Base-by-base conservation (phyloP, 106 monocot genomes). In the Platanthera zijinensis region DNA sequence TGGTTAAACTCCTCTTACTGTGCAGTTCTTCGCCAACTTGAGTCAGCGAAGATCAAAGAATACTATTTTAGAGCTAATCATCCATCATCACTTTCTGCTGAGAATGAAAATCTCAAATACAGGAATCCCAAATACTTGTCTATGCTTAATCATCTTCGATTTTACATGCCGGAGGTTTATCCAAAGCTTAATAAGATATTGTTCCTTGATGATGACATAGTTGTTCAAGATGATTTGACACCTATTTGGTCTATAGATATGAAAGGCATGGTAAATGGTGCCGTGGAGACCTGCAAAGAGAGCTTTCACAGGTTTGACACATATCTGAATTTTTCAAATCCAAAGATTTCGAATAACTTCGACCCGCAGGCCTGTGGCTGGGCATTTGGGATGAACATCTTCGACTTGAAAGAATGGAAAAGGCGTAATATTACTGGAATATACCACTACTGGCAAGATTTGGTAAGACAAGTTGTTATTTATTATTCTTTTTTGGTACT, bases 1-100 rank as follows among this genome's bases (percentile, higher is more conserved):
- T 92, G 92, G 92, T 84, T 89, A 39, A 92, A 92, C 76, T 92
- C 92, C 12, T 92, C 92, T 15, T 92, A 89, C 46, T 92, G 92
- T 75, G 86, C 86, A 25, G 92, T 92, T 81, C 84, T 89, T 73
- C 89, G 86, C 5, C 89, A 92, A 83, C 88, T 92, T 71, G 89
- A 89, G 69, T 92, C 92, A 17, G 75, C 78, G 7, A 79, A 81
- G 64, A 82, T 92, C 75, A 92, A 86, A 79, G 86, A 92, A 71
- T 92, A 86, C 49, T 92, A 92, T 76, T 92, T 92, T 75, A 89
- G 85, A 82, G 78, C 86, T 48, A 79, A 89, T 79, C 86, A 89
- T 57, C 84, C 92, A 64, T 86, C 92, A 68, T 86, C 89, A 46
- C 78, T 92, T 61, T 92, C 86, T 11, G 82, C 76, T 72, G 92